Conservation (phyloP, 2,329 filamentous ascomycete species). For the Davidsoniella neocaledoniae region DNA sequence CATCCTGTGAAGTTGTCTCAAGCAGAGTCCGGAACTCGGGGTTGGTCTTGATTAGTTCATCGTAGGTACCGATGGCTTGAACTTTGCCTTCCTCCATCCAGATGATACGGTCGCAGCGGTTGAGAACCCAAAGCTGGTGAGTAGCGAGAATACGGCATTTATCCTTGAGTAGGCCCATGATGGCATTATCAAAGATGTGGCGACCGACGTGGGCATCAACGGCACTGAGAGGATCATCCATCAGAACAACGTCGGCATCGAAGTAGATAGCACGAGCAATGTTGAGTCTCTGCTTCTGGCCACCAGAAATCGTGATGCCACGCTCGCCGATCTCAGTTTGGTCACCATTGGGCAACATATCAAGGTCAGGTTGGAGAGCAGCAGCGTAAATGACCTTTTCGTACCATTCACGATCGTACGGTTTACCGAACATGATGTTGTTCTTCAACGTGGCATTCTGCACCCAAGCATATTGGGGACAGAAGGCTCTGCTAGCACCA, state of each 20-base stretch:
- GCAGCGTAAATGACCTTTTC: slow-evolving; percentile 72
- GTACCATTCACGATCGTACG: slow-evolving; percentile 63
- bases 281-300: slow-evolving; percentile 88
- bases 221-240: slow-evolving; percentile 53
- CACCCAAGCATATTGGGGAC: slow-evolving; percentile 95
- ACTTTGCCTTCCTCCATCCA: slow-evolving; percentile 83
- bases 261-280: slow-evolving; percentile 72
- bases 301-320: slow-evolving; percentile 87
- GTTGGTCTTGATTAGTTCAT: slow-evolving; percentile 68
- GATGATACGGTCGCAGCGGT: slow-evolving; percentile 77
- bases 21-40: slow-evolving; percentile 67
- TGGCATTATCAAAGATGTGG: slow-evolving; percentile 84
- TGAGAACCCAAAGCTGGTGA: slow-evolving; percentile 86
- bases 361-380: slow-evolving; percentile 67
- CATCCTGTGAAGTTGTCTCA: slow-evolving; percentile 64
- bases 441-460: slow-evolving; percentile 77
- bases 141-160: slow-evolving; percentile 88
- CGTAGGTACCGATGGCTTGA: slow-evolving; percentile 73
- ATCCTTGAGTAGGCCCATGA: slow-evolving; percentile 70
- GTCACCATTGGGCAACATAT: slow-evolving; percentile 85
- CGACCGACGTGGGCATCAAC: slow-evolving; percentile 55
- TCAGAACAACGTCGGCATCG: slow-evolving; percentile 47
- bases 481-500: slow-evolving; percentile 72
- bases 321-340: slow-evolving; percentile 86
- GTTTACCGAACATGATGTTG: slow-evolving; percentile 83